These are phyloP conservation scores for Melaleuca quinquenervia DNA, from an alignment of 345 rosid species.

Conservation along the genomic window DNA sequence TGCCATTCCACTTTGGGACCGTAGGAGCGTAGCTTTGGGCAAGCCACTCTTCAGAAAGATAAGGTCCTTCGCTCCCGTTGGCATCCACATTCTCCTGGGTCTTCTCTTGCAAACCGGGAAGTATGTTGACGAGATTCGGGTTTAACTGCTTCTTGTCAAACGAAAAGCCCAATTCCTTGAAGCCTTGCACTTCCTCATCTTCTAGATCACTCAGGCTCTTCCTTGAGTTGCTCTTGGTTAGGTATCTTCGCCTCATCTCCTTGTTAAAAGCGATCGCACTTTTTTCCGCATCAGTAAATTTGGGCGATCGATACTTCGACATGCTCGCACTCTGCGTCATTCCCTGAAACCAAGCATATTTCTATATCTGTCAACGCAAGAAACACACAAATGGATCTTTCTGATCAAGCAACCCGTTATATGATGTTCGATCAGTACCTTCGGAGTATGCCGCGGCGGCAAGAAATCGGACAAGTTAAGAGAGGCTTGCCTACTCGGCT, in stretches of 20 bases:
- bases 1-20: slow-evolving; percentile 4
- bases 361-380: neutral
- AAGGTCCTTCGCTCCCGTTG: neutral
- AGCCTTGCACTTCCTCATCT: neutral
- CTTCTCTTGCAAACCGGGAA: neutral
- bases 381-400: neutral
- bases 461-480: slow-evolving; percentile 1
- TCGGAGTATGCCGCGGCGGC: neutral
- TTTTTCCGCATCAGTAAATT: neutral
- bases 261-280: neutral
- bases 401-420: neutral
- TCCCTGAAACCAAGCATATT: neutral
- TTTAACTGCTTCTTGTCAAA: neutral
- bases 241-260: slow-evolving; percentile 9
- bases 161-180: neutral
- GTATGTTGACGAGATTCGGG: neutral
- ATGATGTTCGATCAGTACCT: neutral
- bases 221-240: slow-evolving; percentile 1
- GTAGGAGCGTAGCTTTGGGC: neutral
- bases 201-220: slow-evolving; percentile 2
- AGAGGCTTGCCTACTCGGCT: slow-evolving; percentile 7
- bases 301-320: neutral
- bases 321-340: neutral
- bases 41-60: slow-evolving; percentile 6
- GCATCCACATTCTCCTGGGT: neutral